A percentile compares a stretch with the other conserved stretches of the same genome.
These are phyloP conservation scores for Xylariaceae sp. DNA, from an alignment of 2,329 filamentous ascomycete genomes.

Conservation along the genomic window DNA sequence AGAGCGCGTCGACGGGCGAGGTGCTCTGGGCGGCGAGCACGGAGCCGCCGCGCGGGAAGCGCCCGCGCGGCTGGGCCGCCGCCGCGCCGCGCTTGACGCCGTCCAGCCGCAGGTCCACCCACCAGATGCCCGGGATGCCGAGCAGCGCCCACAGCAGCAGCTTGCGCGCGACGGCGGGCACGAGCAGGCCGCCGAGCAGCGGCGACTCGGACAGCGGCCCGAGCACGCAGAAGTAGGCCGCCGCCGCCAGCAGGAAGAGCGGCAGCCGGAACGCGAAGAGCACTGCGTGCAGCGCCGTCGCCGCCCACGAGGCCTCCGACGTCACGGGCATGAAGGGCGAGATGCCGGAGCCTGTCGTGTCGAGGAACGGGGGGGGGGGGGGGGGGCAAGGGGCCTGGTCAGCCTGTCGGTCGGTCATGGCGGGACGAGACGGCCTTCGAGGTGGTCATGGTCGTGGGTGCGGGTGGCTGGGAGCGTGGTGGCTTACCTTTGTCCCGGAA, in stretches of 20 bases:
- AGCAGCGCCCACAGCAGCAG: constrained; percentile 81
- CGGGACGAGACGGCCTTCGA: too few relatives aligned
- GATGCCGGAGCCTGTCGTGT: constrained; percentile 78
- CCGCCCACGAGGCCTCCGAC: constrained; percentile 54
- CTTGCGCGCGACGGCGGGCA: constrained; percentile 61
- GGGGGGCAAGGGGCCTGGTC: neutral
- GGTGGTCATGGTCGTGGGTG: too few relatives aligned
- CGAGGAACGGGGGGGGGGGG: too few relatives aligned
- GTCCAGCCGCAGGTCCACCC: constrained; percentile 97
- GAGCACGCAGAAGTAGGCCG: constrained; percentile 65
- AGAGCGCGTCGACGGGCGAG: constrained; percentile 85
- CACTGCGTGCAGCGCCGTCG: constrained; percentile 57
- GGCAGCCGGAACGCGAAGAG: constrained; percentile 78
- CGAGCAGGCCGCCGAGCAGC: constrained; percentile 75
- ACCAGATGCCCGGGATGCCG: constrained; percentile 88
- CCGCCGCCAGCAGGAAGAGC: constrained; percentile 59
- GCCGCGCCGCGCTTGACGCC: constrained; percentile 89
- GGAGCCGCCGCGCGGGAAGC: constrained; percentile 70
- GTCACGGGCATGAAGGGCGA: constrained; percentile 86
- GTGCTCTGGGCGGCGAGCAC: constrained; percentile 89
- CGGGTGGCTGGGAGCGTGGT: neutral
- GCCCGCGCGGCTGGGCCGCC: constrained; percentile 61
- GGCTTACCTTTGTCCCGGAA: constrained; percentile 76
- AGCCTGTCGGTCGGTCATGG: constrained; percentile 3
- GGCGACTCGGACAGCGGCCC: too few relatives aligned